phyloP scores from a whole-genome alignment of 345 rosid species.

The Trapa incisa region DNA sequence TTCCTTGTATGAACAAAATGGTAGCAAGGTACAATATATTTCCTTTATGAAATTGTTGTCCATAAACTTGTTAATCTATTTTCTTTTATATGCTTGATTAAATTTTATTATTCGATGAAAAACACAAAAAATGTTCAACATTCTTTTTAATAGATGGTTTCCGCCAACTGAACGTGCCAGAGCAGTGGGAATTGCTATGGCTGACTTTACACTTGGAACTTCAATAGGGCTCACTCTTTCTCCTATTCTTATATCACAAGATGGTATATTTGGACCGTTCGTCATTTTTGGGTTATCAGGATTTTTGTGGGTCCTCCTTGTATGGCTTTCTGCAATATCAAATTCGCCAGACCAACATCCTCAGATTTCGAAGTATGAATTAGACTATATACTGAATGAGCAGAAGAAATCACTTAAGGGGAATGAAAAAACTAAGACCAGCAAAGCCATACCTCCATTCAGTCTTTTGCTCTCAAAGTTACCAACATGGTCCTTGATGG shows the following conservation, averaged over 20 bases:
- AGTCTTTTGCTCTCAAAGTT: constrained; percentile 65
- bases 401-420: constrained; percentile 24
- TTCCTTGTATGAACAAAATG: constrained; percentile 99
- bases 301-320: constrained; percentile 82
- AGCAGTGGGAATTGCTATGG: constrained; percentile 94
- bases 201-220: constrained; percentile 86
- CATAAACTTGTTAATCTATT: constrained; percentile 2
- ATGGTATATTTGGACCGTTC: constrained; percentile 84
- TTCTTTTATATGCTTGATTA: neutral
- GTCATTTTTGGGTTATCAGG: constrained; percentile 87
- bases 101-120: constrained; percentile 13
- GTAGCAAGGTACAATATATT: constrained; percentile 53
- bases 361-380: constrained; percentile 73
- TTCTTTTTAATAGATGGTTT: constrained; percentile 70
- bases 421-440: constrained; percentile 29
- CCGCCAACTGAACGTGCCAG: constrained; percentile 86
- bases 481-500: constrained; percentile 89
- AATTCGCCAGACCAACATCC: constrained; percentile 59
- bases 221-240: constrained; percentile 74
- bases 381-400: constrained; percentile 48
- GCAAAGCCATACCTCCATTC: constrained; percentile 65
- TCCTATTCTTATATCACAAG: constrained; percentile 86
- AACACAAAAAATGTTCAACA: constrained; percentile 16
- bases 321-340: constrained; percentile 83
- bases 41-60: constrained; percentile 12